Evolutionary conservation across 306 rosid genomes (phyloP).

Genomic region (Malus sylvestris): DNA sequence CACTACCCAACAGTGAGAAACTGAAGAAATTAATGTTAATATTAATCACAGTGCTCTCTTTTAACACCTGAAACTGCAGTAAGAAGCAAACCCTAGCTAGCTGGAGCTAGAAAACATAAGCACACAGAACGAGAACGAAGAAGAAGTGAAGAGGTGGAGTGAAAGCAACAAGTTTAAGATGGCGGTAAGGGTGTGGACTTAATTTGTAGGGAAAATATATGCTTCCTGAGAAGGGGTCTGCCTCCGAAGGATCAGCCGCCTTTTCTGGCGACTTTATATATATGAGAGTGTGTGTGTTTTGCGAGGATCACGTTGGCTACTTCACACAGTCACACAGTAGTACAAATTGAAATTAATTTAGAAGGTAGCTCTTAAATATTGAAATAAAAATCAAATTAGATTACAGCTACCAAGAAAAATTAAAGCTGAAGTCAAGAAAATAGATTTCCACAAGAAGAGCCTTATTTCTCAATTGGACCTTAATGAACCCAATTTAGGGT

Average conservation of each 20-base stretch:
- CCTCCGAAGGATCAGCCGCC: conserved; percentile 95
- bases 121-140: not conserved
- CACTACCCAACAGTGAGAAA: not conserved
- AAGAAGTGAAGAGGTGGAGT: not conserved
- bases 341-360: not conserved
- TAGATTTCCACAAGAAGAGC: not conserved
- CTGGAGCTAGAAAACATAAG: not conserved
- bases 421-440: conserved; percentile 36
- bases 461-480: conserved; percentile 9
- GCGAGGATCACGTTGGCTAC: not conserved
- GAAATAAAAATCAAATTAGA: not conserved
- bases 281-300: conserved; percentile 19
- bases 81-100: conserved; percentile 4
- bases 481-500: not conserved
- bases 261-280: conserved; percentile 71
- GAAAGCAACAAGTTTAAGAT: conserved; percentile 8
- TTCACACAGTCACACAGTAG: not conserved
- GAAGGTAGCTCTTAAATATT: conserved; percentile 14
- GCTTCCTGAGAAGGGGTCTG: conserved; percentile 68
- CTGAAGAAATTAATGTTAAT: not conserved
- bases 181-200: conserved; percentile 28
- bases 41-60: not conserved
- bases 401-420: conserved; percentile 38
- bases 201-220: conserved; percentile 64
- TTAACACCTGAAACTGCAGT: not conserved